A percentile compares a stretch with the other conserved stretches of the same genome.
Conservation (phyloP, 108 stramenopile species). For the Mediolabrus comicus region DNA sequence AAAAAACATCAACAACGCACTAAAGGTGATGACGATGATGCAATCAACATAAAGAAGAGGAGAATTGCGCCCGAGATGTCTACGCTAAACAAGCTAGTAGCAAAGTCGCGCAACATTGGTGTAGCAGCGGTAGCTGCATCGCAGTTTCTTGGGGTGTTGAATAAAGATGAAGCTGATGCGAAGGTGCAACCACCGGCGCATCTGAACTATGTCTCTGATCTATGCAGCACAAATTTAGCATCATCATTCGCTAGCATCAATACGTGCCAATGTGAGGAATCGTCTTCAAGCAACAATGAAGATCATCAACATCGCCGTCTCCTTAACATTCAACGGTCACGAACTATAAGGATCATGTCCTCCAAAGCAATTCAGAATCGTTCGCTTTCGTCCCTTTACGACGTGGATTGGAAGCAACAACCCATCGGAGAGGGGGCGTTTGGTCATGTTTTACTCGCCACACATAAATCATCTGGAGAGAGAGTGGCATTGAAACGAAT, state of each 20-base stretch:
- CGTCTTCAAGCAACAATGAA: background rate
- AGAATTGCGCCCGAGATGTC: background rate
- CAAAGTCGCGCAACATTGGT: background rate
- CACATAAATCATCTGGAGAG: slow-evolving; percentile 50
- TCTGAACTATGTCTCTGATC: background rate
- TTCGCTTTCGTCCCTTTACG: slow-evolving; percentile 36
- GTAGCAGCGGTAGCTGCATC: background rate
- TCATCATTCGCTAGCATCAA: background rate
- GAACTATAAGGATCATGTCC: slow-evolving; percentile 46
- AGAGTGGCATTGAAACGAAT: slow-evolving; percentile 80
- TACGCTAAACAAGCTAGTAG: background rate
- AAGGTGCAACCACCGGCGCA: background rate
- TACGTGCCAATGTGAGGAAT: background rate
- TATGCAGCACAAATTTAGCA: background rate
- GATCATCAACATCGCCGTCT: slow-evolving; percentile 19
- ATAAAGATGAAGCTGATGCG: background rate
- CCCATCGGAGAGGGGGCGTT: slow-evolving; percentile 63
- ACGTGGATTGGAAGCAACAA: slow-evolving; percentile 34
- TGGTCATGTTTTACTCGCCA: slow-evolving; percentile 70
- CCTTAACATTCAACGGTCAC: slow-evolving; percentile 34
- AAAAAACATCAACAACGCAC: too few species aligned
- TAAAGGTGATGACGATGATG: too few species aligned
- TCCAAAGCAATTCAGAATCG: slow-evolving; percentile 24
- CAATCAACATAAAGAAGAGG: background rate
- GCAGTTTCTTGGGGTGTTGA: background rate